These are phyloP conservation scores for Malus hybrid DNA, from an alignment of 331 rosid genomes.

Conservation along the genomic window DNA sequence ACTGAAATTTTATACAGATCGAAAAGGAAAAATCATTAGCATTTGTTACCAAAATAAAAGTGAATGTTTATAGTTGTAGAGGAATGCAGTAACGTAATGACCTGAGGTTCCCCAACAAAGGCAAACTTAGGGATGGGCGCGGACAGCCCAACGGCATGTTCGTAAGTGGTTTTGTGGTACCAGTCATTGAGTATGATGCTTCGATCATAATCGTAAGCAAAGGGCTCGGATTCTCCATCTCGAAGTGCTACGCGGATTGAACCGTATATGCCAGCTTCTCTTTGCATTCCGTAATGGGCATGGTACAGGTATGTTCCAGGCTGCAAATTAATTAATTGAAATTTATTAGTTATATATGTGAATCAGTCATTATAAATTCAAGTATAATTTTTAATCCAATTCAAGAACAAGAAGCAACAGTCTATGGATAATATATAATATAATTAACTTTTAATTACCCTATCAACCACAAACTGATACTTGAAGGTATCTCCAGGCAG, in stretches of 20 bases:
- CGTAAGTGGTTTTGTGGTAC: conserved; percentile 61
- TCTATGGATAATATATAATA: background rate
- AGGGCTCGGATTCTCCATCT: conserved; percentile 60
- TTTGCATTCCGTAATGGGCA: conserved; percentile 92
- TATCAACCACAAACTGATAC: conserved; percentile 71
- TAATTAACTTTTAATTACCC: conserved; percentile 30
- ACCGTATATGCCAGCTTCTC: conserved; percentile 76
- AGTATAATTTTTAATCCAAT: background rate
- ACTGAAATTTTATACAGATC: conserved; percentile 27
- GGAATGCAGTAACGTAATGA: conserved; percentile 4
- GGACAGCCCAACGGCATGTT: conserved; percentile 62
- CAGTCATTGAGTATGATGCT: conserved; percentile 76
- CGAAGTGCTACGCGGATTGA: conserved; percentile 51
- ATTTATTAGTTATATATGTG: background rate
- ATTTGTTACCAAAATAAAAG: background rate
- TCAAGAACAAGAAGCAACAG: background rate
- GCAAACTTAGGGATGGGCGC: conserved; percentile 11
- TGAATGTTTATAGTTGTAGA: background rate
- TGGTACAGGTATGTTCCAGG: conserved; percentile 86
- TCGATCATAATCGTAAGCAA: conserved; percentile 60
- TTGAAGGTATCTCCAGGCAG: conserved; percentile 67
- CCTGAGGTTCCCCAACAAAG: conserved; percentile 85
- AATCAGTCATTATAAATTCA: background rate
- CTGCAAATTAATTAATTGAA: conserved; percentile 19
- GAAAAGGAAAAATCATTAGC: background rate